Evolutionary conservation across 306 rosid species (phyloP), one percentile per base, ranked within the genome.

Genomic region (Mimosa pudica): DNA sequence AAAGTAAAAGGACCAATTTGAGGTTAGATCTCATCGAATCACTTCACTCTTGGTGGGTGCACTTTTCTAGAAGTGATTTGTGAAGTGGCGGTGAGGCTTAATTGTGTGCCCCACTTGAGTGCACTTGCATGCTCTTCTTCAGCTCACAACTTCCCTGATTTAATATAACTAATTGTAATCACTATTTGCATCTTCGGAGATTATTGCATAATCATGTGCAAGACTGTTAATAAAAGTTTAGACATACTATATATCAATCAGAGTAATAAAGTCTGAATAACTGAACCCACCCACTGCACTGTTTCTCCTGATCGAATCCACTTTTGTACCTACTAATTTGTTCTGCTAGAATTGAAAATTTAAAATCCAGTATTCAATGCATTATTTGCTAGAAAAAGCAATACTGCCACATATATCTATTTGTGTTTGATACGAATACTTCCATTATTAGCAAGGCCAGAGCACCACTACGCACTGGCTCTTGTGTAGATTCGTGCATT

Each of bases 51-150:
- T 6, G 61, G 58, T 52, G 74, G 41, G 81, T 79, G 87, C 93
- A 79, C 82, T 77, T 70, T 70, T 76, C 88, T 80, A 89, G 75
- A 77, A 68, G 81, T 30, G 17, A 85, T 84, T 89, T 82, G 84
- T 73, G 79, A 81, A 85, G 62, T 80, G 79, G 81, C 80, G 74
- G 80, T 82, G 82, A 72, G 80, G 74, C 41, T 32, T 45, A 65
- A 69, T 38, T 70, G 52, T 46, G 2, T 46, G 47, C 71, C 62
- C 58, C 38, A 10, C 30, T 17, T 70, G 46, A 1, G 35, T 77
- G 84, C 46, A 49, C 57, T 44, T 4, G 16, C 17, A 13, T 13
- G 20, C 6, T 52, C 58, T 57, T 57, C n/a, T 51, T 57, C 45
- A 54, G 55, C 13, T 57, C 48, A 73, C 71, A n/a, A 49, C 46